Evolutionary conservation across 2,329 filamentous ascomycete species (phyloP).

Genomic region (Helotiales sp.): DNA sequence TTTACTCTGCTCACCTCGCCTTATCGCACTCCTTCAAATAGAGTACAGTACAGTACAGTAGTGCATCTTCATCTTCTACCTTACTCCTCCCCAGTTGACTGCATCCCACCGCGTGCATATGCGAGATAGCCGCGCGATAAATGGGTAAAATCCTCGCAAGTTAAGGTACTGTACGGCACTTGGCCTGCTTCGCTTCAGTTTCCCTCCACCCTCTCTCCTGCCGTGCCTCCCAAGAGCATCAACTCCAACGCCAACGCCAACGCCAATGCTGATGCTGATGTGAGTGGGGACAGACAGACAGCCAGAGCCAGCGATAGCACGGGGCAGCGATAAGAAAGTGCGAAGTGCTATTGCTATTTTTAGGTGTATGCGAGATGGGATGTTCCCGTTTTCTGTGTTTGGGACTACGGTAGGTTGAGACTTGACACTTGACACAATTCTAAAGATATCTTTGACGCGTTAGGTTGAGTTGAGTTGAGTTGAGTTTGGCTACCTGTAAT

Average conservation of each 20-base stretch:
- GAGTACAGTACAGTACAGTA: no score
- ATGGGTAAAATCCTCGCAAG: neutral
- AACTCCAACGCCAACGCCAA: no score
- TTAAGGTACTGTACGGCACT: neutral
- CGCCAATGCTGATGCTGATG: no score
- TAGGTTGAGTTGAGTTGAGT: no score
- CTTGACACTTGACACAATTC: neutral
- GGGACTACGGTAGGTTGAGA: neutral
- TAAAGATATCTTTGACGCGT: no score
- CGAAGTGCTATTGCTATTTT: no score
- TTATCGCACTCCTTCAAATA: neutral
- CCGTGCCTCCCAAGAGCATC: no score
- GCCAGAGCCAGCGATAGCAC: no score
- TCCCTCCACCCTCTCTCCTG: neutral
- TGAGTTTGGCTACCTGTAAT: no score
- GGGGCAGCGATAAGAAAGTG: no score
- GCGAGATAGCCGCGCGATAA: slow-evolving; percentile 7
- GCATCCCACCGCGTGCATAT: neutral
- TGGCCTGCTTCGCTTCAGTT: neutral
- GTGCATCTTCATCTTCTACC: neutral
- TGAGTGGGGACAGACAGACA: no score
- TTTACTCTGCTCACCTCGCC: neutral
- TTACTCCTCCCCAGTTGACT: neutral
- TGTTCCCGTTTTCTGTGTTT: neutral
- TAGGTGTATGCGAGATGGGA: neutral